Base-by-base conservation (phyloP, 2,329 filamentous ascomycete species). In the Fusarium sp. region DNA sequence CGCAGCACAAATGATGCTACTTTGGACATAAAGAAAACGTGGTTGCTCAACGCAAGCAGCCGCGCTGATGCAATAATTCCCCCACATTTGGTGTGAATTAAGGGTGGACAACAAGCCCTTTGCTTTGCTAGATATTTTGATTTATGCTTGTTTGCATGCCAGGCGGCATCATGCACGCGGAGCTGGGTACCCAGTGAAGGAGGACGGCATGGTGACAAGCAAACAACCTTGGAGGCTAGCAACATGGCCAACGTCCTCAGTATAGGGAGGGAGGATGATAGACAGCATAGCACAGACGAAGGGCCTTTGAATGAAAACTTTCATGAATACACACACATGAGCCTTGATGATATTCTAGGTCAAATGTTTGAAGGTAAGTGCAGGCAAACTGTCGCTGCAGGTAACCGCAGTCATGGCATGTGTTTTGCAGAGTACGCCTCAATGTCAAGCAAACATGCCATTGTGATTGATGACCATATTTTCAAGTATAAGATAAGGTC, bases 351-450 rank as follows among this genome's bases (percentile, higher is more conserved):
- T 58, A 38, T 61, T 47, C 20, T 31, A 36, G 22, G 28, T 42
- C 48, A 48, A 48, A 28, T 58, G 56, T 31, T 47, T 54, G n/a
- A 65, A 68, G 51, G 56, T 57, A 47, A 66, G 59, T 55, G 64
- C 54, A 35, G 41, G 65, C 72, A 73, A 75, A 75, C 72, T 38
- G 39, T 33, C 18, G 36, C 72, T 74, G 72, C 72, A 71, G 41
- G 69, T 71, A 75, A 58, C 72, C 72, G 72, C 39, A 57, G 10
- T 54, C 35, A 60, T 61, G 13, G 59, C 28, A 58, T 65, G 22
- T 62, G 54, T 48, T 48, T 72, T 68, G 7, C 36, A 44, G 38
- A 45, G 59, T 56, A 41, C 54, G 48, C 48, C 55, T 59, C 39
- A 22, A 24, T 22, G 28, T 42, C 39, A 48, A 57, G 59, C 62